A percentile compares a stretch with the other conserved stretches of the same genome.
Conservation (phyloP, 2,329 filamentous ascomycete genomes). For the Xylariales sp. region DNA sequence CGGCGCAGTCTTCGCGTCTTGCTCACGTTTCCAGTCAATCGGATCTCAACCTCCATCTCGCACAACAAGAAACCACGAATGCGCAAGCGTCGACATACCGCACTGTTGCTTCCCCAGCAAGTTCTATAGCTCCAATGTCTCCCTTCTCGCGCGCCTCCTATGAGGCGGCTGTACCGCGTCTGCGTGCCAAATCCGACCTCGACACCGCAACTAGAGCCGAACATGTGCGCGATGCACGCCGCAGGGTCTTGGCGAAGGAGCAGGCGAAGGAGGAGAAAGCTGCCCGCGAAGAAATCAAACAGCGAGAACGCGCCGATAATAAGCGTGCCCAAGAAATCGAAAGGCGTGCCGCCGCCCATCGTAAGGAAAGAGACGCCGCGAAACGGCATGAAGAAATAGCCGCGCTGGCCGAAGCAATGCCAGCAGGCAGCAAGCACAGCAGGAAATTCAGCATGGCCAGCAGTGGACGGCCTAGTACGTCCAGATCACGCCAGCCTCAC, state of each 20-base stretch:
- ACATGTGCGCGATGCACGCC: constrained; percentile 56
- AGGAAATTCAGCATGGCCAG: constrained; percentile 26
- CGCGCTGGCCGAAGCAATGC: constrained; percentile 27
- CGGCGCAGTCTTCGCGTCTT: constrained; percentile 31
- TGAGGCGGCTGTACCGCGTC: constrained; percentile 49
- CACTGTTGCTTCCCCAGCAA: constrained; percentile 24
- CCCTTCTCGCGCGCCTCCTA: constrained; percentile 52
- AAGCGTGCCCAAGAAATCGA: constrained; percentile 51
- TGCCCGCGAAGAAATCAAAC: constrained; percentile 52
- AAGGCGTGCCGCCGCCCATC: constrained; percentile 35
- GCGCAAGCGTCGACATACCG: constrained; percentile 13
- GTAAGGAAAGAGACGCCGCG: constrained; percentile 42
- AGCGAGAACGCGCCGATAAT: constrained; percentile 53
- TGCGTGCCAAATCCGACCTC: constrained; percentile 57
- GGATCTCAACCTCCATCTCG: constrained; percentile 39
- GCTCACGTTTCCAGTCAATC: constrained; percentile 43
- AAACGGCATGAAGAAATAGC: constrained; percentile 33
- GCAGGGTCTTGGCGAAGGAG: constrained; percentile 60
- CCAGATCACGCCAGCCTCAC: constrained; percentile 14
- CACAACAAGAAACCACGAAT: constrained; percentile 30
- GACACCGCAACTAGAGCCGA: constrained; percentile 51
- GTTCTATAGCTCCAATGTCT: constrained; percentile 38
- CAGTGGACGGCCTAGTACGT: constrained; percentile 25
- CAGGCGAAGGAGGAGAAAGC: constrained; percentile 58
- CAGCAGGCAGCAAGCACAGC: constrained; percentile 22